Evolutionary conservation across 306 rosid species (phyloP), one percentile per base, ranked within the genome.

Genomic region (Cicer bijugum): DNA sequence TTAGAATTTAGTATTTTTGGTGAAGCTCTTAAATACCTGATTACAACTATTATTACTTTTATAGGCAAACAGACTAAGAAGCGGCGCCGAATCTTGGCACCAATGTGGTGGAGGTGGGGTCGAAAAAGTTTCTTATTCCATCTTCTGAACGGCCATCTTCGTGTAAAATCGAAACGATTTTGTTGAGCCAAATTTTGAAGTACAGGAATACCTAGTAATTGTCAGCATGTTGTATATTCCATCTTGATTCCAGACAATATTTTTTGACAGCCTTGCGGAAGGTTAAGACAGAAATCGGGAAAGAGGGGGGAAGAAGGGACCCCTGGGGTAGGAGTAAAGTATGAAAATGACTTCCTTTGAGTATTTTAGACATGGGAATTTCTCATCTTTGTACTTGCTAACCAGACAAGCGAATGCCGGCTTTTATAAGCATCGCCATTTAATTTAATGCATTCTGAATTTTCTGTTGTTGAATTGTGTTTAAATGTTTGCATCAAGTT

Each of bases 91-190:
- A 37, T 77, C 16, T 0, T 37, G 69, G 80, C 68, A n/a, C 91
- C 89, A 2, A 43, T 69, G 15, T 85, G 84, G 81, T 86, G 91
- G 91, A 81, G 66, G 71, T 78, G 86, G 89, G 87, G 91, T 37
- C 76, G 65, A 48, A 87, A 74, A 81, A 19, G 84, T 69, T 69
- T 76, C 19, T 55, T 87, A 14, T 87, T 75, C 74, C 77, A 71
- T 73, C 72, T 53, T 59, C 77, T 87, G 42, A 81, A 73, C 6
- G 76, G 89, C 15, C 78, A 59, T 77, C 84, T 68, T 81, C 53
- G 75, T 58, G 55, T 28, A 43, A 84, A 80, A 79, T 84, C 85
- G 12, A 80, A 80, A 79, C 28, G 82, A 80, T 61, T 50, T 58
- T 69, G 78, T 60, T 53, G 69, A 73, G 71, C 82, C 76, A 75